A percentile compares a stretch with the other conserved stretches of the same genome.
Conservation (phyloP, 352 stramenopile genomes). For the Pythium biforme region DNA sequence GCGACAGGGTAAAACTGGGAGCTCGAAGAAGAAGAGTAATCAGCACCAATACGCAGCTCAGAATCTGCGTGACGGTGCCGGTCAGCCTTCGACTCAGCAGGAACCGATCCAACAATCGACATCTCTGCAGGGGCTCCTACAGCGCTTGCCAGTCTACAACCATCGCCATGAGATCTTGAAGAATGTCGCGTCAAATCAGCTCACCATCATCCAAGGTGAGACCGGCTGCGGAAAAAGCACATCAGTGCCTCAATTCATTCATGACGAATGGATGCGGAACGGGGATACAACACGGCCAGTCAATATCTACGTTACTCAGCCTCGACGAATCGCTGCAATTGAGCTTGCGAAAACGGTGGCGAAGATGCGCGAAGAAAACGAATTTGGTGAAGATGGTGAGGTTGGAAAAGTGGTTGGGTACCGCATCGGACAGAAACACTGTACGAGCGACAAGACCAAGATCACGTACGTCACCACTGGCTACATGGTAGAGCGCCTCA, state of each 20-base stretch:
- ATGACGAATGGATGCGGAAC: slow-evolving; percentile 50
- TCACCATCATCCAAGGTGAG: slow-evolving; percentile 93
- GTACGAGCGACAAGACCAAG: slow-evolving; percentile 86
- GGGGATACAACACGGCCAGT: slow-evolving; percentile 42
- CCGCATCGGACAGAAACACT: slow-evolving; percentile 89
- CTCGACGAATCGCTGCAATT: slow-evolving; percentile 91
- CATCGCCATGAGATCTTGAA: slow-evolving; percentile 86
- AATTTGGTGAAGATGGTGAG: slow-evolving; percentile 58
- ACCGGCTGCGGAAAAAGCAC: slow-evolving; percentile 97
- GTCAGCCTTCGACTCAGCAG: not conserved
- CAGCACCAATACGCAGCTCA: not conserved
- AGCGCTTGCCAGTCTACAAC: slow-evolving; percentile 84
- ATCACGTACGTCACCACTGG: slow-evolving; percentile 97
- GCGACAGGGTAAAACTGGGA: slow-evolving; percentile 9
- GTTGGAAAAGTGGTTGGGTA: slow-evolving; percentile 77
- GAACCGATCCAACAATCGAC: not conserved
- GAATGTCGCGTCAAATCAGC: slow-evolving; percentile 76
- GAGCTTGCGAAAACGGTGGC: slow-evolving; percentile 90
- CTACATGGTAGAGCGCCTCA: slow-evolving; percentile 95
- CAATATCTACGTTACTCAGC: slow-evolving; percentile 96
- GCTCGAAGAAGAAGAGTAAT: slow-evolving; percentile 11
- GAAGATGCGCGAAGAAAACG: slow-evolving; percentile 85
- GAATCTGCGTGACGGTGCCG: not conserved
- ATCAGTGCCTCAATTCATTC: slow-evolving; percentile 92
- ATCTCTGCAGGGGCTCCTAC: slow-evolving; percentile 43